Percentiles rank a stretch among this genome's conserved stretches.
phyloP scores from a whole-genome alignment of 148 eudicot species.

The Agrostemma githago region DNA sequence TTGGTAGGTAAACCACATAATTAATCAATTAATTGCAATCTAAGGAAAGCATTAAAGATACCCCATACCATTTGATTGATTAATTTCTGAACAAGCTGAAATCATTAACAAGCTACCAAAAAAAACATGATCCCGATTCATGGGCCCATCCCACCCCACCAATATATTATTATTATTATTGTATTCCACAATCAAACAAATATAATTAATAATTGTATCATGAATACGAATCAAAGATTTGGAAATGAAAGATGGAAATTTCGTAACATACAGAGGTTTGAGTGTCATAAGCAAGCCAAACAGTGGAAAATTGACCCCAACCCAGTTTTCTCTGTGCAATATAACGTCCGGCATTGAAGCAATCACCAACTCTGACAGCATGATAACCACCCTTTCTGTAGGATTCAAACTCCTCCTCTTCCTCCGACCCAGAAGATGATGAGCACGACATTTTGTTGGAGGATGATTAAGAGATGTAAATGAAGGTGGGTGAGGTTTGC shows the following conservation, averaged over 20 bases:
- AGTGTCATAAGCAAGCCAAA: constrained; percentile 89
- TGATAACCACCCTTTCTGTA: constrained; percentile 89
- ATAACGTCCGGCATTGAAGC: constrained; percentile 68
- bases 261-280: constrained; percentile 43
- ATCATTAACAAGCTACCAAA: constrained; percentile 12
- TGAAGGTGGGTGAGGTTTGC: constrained; percentile 10
- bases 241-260: background rate
- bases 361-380: constrained; percentile 77
- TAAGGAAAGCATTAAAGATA: constrained; percentile 18
- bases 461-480: no score
- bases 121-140: constrained; percentile 4
- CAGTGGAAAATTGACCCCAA: constrained; percentile 94
- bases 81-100: constrained; percentile 15
- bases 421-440: constrained; percentile 84
- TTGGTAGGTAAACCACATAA: constrained; percentile 3
- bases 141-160: constrained; percentile 13
- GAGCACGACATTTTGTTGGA: constrained; percentile 62
- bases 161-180: no score
- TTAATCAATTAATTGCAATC: constrained; percentile 16
- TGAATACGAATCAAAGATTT: background rate
- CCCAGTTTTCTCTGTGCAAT: constrained; percentile 86
- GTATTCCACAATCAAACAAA: constrained; percentile 9
- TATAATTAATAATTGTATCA: background rate
- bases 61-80: background rate
- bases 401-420: constrained; percentile 70